Evolutionary conservation across 768 basidiomycete species (phyloP), one percentile per base, ranked within the genome.

Genomic region (Dentipellis sp.): DNA sequence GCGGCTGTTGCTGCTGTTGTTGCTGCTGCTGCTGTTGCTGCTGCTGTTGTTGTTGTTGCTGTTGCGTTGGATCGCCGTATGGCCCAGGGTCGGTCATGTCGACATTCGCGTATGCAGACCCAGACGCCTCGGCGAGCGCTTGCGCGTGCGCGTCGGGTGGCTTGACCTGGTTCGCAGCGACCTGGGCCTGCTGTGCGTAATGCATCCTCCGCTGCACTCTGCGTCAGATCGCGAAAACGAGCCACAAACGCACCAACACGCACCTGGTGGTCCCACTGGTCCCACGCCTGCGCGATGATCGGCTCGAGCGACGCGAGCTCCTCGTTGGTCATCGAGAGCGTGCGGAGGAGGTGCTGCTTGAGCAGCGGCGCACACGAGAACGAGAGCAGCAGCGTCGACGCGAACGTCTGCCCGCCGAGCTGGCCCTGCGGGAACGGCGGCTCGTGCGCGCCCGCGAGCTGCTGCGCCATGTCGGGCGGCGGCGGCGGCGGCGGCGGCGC

Each of bases 191-290:
- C 50, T 74, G 74, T 0, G 69, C 76, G 59, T 75, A 77, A 58
- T 79, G 78, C 64, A 79, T 63, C 1, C 72, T 74, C 50, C 79
- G 75, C 79, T 80, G 36, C 29, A 50, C 8, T 17, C 23, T 10
- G 17, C 21, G 23, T 55, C 48, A 36, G n/a, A 36, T 54, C 17
- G 45, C 34, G 47, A 49, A 42, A 51, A 52, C 37, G 16, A 59
- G 55, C 8, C 37, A 58, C 52, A 56, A 42, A 56, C 56, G 35
- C 45, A 29, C 16, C 38, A n/a, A 36, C 29, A 67, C 79, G 56
- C 65, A 90, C 88, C 68, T 85, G 84, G 61, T 83, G 81, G 63
- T 91, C 84, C 90, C 90, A 92, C 40, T 86, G 84, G 56, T 92
- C 90, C 79, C 88, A 92, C 16, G 88, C 88, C 47, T 86, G 83